Conservation (phyloP, 129 eudicot genomes). For the Oenanthe sinensis region DNA sequence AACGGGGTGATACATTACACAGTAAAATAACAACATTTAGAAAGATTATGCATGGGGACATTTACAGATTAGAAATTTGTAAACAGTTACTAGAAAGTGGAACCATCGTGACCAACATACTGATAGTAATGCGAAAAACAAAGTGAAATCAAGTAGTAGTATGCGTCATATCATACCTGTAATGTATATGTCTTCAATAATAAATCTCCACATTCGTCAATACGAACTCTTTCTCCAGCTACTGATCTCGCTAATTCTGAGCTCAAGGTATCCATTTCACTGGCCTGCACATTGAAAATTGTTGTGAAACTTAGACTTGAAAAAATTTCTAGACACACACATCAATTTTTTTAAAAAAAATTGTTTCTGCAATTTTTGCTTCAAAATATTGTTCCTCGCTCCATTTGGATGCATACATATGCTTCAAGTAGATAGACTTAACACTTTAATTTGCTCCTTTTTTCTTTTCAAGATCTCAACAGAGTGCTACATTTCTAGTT, state of each 20-base stretch:
- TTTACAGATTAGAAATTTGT: neutral
- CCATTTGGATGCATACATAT: neutral
- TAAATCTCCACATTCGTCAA: slow-evolving; percentile 60
- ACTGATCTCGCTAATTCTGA: slow-evolving; percentile 49
- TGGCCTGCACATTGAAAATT: slow-evolving; percentile 43
- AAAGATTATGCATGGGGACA: neutral
- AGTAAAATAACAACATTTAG: neutral
- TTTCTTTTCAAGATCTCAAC: neutral
- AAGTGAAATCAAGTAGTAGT: neutral
- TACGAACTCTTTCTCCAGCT: slow-evolving; percentile 41
- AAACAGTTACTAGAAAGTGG: neutral
- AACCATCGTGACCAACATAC: neutral
- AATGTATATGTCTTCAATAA: slow-evolving; percentile 35
- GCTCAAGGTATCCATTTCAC: slow-evolving; percentile 44
- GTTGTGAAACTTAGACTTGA: neutral
- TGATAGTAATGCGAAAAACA: neutral
- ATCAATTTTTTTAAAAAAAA: neutral
- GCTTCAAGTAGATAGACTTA: neutral
- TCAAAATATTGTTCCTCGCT: neutral
- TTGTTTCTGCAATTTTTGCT: neutral
- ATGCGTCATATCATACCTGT: slow-evolving; percentile 32
- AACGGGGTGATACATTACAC: neutral
- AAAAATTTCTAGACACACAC: neutral
- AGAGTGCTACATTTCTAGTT: neutral
- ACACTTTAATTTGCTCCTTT: neutral